phyloP scores from a whole-genome alignment of 2,329 filamentous ascomycete species.

The Diplodia intermedia region DNA sequence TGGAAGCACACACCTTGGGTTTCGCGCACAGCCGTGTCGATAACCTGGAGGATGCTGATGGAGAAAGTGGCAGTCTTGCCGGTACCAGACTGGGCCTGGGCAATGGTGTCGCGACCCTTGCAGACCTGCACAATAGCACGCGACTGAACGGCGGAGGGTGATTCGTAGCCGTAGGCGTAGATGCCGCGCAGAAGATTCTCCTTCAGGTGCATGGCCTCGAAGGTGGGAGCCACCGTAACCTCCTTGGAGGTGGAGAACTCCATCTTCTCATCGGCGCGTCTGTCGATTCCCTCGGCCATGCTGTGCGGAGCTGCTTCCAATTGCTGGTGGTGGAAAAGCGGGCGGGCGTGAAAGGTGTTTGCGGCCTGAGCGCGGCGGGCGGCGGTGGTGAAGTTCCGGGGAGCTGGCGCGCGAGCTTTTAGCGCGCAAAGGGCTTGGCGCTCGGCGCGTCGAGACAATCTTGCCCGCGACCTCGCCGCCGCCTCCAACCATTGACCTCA shows the following conservation, averaged over 20 bases:
- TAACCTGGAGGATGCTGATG: constrained; percentile 94
- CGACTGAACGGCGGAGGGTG: constrained; percentile 95
- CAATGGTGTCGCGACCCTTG: constrained; percentile 98
- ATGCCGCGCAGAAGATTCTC: constrained; percentile 96
- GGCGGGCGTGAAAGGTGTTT: constrained; percentile 17
- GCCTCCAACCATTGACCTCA: neutral
- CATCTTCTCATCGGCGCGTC: constrained; percentile 93
- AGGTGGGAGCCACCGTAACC: constrained; percentile 88
- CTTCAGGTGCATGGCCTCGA: constrained; percentile 82
- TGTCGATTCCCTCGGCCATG: constrained; percentile 94
- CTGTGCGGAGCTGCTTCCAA: constrained; percentile 44
- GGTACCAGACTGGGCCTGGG: constrained; percentile 95
- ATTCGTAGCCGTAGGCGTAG: constrained; percentile 98
- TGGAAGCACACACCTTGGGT: constrained; percentile 66
- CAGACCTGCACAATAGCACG: constrained; percentile 98
- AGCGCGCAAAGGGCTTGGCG: constrained; percentile 21
- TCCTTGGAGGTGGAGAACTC: constrained; percentile 98
- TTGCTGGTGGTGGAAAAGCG: neutral
- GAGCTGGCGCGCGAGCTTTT: constrained; percentile 21
- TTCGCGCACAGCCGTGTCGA: constrained; percentile 90
- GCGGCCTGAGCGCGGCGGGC: constrained; percentile 19
- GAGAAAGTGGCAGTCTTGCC: constrained; percentile 97
- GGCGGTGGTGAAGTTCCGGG: constrained; percentile 31
- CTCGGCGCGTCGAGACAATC: constrained; percentile 21
- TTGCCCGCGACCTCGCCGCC: constrained; percentile 19